Evolutionary conservation across 345 rosid species (phyloP).

Genomic region (Mangifera indica): DNA sequence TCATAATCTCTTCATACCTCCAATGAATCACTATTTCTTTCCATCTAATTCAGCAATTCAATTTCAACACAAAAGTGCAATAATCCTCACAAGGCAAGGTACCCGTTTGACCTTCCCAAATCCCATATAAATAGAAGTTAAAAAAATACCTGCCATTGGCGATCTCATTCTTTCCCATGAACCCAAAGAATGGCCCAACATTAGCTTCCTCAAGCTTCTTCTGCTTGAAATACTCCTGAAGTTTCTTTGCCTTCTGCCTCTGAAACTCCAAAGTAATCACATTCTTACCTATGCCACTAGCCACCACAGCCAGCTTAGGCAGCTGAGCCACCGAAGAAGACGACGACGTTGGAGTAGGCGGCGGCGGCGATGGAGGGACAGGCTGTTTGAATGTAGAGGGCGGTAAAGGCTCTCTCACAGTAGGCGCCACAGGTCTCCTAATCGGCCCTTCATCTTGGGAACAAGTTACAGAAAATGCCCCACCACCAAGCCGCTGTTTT

Average conservation of each 20-base stretch:
- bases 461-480: constrained; percentile 47
- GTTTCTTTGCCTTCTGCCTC: constrained; percentile 86
- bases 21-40: neutral
- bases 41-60: neutral
- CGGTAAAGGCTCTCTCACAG: constrained; percentile 46
- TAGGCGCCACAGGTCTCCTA: constrained; percentile 82
- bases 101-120: too few relatives aligned
- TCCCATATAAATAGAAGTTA: neutral
- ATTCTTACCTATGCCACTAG: constrained; percentile 34
- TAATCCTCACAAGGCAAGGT: constrained; percentile 5
- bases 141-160: constrained; percentile 77
- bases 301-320: constrained; percentile 28
- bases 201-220: constrained; percentile 83
- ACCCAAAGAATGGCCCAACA: constrained; percentile 93
- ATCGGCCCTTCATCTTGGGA: constrained; percentile 86
- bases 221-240: constrained; percentile 81
- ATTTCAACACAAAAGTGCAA: neutral
- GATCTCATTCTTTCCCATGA: constrained; percentile 81
- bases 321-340: constrained; percentile 27
- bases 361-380: constrained; percentile 36
- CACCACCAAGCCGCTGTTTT: constrained; percentile 27
- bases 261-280: constrained; percentile 75
- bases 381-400: constrained; percentile 46
- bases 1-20: too few relatives aligned
- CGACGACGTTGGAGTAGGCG: constrained; percentile 29